Conservation (phyloP, 2,329 filamentous ascomycete genomes). For the Fusarium cicatricum region DNA sequence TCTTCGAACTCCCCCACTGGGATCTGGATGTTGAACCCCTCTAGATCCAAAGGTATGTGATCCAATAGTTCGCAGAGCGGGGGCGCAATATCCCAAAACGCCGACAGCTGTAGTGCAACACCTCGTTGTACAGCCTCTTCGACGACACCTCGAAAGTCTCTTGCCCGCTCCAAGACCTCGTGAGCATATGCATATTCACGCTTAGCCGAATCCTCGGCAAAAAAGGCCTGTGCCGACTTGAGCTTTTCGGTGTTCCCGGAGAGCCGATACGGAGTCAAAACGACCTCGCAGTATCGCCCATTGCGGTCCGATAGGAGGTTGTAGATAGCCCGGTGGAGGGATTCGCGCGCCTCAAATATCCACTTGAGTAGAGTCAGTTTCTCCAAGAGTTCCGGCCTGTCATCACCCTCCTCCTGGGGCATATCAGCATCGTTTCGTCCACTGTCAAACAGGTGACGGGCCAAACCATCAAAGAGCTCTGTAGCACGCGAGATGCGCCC, state of each 20-base stretch:
- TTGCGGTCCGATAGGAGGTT: constrained; percentile 87
- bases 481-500: constrained; percentile 78
- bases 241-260: constrained; percentile 82
- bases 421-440: constrained; percentile 73
- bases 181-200: constrained; percentile 75
- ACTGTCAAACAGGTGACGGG: constrained; percentile 75
- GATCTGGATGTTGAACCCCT: constrained; percentile 76
- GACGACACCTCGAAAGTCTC: constrained; percentile 80
- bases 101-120: constrained; percentile 89
- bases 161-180: constrained; percentile 75
- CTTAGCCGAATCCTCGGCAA: constrained; percentile 77
- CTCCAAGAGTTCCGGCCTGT: constrained; percentile 91
- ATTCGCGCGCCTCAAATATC: constrained; percentile 95
- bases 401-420: constrained; percentile 93
- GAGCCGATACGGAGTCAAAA: constrained; percentile 80
- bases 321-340: constrained; percentile 83
- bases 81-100: constrained; percentile 98
- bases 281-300: constrained; percentile 83
- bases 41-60: constrained; percentile 71
- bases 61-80: constrained; percentile 80
- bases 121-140: constrained; percentile 87
- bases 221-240: constrained; percentile 81
- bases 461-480: constrained; percentile 78
- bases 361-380: constrained; percentile 95
- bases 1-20: constrained; percentile 82